Base-by-base conservation (phyloP, 2,329 filamentous ascomycete genomes). In the Pestalotiopsis sp. region DNA sequence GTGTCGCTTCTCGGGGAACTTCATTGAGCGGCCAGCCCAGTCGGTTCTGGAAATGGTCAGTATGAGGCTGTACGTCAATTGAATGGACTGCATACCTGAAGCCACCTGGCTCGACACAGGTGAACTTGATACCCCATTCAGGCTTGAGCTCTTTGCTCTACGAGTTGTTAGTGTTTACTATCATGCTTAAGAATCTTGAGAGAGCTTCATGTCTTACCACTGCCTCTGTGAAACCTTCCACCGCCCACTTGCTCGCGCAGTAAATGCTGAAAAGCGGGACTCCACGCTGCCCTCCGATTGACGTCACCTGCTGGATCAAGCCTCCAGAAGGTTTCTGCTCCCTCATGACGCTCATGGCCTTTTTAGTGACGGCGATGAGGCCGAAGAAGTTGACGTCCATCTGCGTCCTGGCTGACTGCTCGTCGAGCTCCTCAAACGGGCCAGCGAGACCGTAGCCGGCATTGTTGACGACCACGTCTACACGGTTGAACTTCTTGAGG, bases 311-410 rank as follows among this genome's bases (percentile, higher is more conserved):
- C 41, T 64, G 62, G 20, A 64, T 64, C 31, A 64, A n/a, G 12
- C 62, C 62, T 23, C 62, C 62, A 4, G 39, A 27, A 11, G 62
- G 67, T 23, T 79, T 81, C 61, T 73, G 71, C 45, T 81, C 77
- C 4, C 82, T 77, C 75, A 85, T 79, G n/a, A 80, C 73, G 23
- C 77, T 76, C 4, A 85, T 63, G 0, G 78, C 79, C 23, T 73
- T 72, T 65, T 75, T 79, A 0, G 82, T 80, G 6, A 84, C 74
- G 14, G 79, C 73, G 0, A 80, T 80, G 4, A 79, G 80, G 17
- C 82, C 82, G 73, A 80, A 85, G 70, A 85, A 84, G 56, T 82
- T 77, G 0, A 81, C 83, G 20, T 85, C 82, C 65, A 85, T 79
- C 74, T 41, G 76, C 74, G 56, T 77, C 75, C 62, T 20, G 6